phyloP scores from a whole-genome alignment of 495 filamentous ascomycete species.

The Hypoxylon cercidicola region DNA sequence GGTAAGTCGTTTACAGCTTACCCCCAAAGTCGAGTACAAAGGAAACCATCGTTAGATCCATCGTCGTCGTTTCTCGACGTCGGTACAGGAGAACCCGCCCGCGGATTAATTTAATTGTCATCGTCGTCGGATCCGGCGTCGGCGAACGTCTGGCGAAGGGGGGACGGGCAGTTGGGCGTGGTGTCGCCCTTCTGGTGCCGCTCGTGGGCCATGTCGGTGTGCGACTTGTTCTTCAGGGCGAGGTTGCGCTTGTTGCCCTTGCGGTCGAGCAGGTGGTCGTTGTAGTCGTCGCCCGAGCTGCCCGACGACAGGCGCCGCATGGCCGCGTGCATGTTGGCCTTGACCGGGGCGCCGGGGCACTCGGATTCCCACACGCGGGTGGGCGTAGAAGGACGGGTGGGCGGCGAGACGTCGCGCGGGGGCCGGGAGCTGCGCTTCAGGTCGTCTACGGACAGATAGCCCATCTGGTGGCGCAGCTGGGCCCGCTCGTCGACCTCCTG shows the following conservation, averaged over 20 bases:
- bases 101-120: no score
- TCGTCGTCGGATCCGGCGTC: no score
- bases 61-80: neutral
- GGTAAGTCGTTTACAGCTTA: no score
- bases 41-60: no score
- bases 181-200: neutral
- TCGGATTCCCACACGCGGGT: neutral
- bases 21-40: slow-evolving; percentile 5
- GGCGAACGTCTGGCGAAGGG: no score
- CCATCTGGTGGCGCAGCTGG: no score
- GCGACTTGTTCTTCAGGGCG: neutral
- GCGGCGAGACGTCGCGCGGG: neutral
- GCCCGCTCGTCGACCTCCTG: no score
- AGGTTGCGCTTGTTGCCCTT: slow-evolving; percentile 2
- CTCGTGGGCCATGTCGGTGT: slow-evolving; percentile 7
- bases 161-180: neutral
- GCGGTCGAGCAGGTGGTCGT: slow-evolving; percentile 16
- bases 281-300: neutral
- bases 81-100: no score
- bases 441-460: no score
- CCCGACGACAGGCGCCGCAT: neutral
- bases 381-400: neutral
- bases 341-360: slow-evolving; percentile 1
- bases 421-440: no score
- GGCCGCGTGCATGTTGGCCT: neutral